Evolutionary conservation across 2,329 filamentous ascomycete species (phyloP).

Genomic region (Cladophialophora exuberans): DNA sequence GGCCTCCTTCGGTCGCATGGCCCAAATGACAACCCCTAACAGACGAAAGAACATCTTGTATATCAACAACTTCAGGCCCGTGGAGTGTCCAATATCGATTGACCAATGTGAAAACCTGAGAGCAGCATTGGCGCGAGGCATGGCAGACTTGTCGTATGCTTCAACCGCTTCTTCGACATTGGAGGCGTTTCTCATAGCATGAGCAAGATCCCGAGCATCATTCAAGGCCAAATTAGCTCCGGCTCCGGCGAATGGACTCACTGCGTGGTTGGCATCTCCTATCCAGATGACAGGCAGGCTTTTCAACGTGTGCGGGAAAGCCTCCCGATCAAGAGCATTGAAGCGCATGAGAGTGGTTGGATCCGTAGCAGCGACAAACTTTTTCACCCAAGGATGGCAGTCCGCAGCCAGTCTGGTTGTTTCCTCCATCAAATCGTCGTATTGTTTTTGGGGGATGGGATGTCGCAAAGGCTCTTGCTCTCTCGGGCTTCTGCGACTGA

Average conservation of each 20-base stretch:
- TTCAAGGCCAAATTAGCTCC: constrained; percentile 54
- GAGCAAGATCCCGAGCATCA: constrained; percentile 53
- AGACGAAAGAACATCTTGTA: constrained; percentile 12
- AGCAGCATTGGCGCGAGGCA: constrained; percentile 35
- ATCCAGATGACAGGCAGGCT: constrained; percentile 47
- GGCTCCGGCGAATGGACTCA: constrained; percentile 54
- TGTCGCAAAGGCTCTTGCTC: constrained; percentile 17
- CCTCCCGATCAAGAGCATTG: constrained; percentile 50
- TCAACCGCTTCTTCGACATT: constrained; percentile 36
- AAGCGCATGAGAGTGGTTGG: constrained; percentile 42
- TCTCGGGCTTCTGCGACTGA: constrained; percentile 39
- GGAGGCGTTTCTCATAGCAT: constrained; percentile 39
- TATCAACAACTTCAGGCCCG: constrained; percentile 10
- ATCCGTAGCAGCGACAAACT: constrained; percentile 47
- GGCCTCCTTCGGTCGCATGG: no score
- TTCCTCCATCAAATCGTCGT: constrained; percentile 25
- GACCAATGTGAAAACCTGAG: constrained; percentile 11
- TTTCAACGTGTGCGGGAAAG: constrained; percentile 45
- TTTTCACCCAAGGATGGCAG: constrained; percentile 46
- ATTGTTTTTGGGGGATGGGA: constrained; percentile 23
- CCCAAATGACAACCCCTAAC: constrained; percentile 1
- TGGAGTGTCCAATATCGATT: constrained; percentile 22
- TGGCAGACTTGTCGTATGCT: constrained; percentile 43
- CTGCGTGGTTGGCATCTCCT: constrained; percentile 56
- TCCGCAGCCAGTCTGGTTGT: constrained; percentile 38